phyloP scores from a whole-genome alignment of 306 rosid genomes.

The Glycine latifolia region DNA sequence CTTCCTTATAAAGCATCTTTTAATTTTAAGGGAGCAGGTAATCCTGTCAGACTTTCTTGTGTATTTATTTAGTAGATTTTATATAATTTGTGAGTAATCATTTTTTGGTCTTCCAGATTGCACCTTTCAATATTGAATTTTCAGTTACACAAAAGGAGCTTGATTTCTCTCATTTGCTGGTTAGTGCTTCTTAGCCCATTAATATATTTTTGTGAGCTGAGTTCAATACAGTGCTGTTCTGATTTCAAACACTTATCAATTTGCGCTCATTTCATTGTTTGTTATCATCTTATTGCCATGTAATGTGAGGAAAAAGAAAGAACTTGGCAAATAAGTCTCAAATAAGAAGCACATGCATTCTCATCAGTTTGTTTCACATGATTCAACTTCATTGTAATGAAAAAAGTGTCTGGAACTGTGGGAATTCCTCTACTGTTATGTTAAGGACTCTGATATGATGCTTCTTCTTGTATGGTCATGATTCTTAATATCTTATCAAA shows the following conservation, averaged over 20 bases:
- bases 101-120: conserved; percentile 71
- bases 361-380: conserved; percentile 7
- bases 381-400: conserved; percentile 27
- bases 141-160: conserved; percentile 98
- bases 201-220: conserved; percentile 44
- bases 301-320: conserved; percentile 23
- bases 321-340: conserved; percentile 6
- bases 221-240: conserved; percentile 10
- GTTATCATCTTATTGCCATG: conserved; percentile 15
- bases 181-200: conserved; percentile 60
- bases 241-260: conserved; percentile 37
- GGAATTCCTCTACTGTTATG: conserved; percentile 18
- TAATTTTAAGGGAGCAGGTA: conserved; percentile 97
- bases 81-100: conserved; percentile 30
- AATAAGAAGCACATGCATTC: conserved; percentile 17
- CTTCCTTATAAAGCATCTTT: conserved; percentile 95
- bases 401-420: conserved; percentile 3
- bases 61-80: conserved; percentile 34
- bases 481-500: conserved; percentile 15
- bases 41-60: conserved; percentile 37
- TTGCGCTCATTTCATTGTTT: conserved; percentile 13
- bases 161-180: conserved; percentile 98
- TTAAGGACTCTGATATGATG: conserved; percentile 14
- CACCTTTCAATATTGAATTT: conserved; percentile 92
- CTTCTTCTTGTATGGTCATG: conserved; percentile 27